Conservation (phyloP, 2,329 filamentous ascomycete species). For the Sporothrix dimorphospora region DNA sequence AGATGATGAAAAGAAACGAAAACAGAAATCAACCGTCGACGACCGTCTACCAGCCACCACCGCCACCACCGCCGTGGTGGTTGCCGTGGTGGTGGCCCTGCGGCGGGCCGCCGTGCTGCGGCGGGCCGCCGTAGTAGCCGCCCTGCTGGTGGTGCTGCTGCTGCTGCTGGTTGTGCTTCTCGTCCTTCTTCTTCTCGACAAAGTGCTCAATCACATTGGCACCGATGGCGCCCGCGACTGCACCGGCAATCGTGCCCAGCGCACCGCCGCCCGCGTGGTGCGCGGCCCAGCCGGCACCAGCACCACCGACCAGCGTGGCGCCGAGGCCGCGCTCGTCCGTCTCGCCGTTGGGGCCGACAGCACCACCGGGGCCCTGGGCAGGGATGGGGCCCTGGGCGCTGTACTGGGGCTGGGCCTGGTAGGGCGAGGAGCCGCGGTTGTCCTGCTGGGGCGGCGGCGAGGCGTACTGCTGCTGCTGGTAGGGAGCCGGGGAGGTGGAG, state of each 20-base stretch:
- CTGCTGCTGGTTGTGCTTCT: conserved; percentile 24
- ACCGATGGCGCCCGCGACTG: conserved; percentile 57
- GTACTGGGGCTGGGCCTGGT: conserved; percentile 36
- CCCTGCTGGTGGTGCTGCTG: conserved; percentile 1
- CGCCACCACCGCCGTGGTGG: conserved; percentile 9
- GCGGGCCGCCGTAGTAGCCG: conserved; percentile 12
- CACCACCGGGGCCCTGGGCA: conserved; percentile 35
- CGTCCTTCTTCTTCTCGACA: conserved; percentile 33
- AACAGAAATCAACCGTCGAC: background rate
- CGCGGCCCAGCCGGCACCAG: conserved; percentile 57
- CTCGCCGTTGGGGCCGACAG: conserved; percentile 32
- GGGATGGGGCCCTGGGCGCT: conserved; percentile 29
- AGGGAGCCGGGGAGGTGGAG: conserved; percentile 33
- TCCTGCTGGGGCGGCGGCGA: conserved; percentile 12
- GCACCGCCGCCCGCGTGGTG: conserved; percentile 58
- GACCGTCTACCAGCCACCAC: conserved; percentile 24
- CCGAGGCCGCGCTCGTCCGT: conserved; percentile 59
- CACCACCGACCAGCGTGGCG: conserved; percentile 56
- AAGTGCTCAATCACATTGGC: conserved; percentile 55
- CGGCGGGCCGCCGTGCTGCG: too few species aligned
- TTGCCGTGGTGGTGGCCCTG: background rate
- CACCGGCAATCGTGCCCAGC: conserved; percentile 55
- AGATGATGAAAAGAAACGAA: background rate
- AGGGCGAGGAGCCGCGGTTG: conserved; percentile 22
- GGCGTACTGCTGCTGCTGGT: conserved; percentile 34